Percentiles rank a stretch among this genome's conserved stretches.
These are phyloP conservation scores for Aspergillus proliferans DNA, from an alignment of 2,329 filamentous ascomycete genomes.

Conservation along the genomic window DNA sequence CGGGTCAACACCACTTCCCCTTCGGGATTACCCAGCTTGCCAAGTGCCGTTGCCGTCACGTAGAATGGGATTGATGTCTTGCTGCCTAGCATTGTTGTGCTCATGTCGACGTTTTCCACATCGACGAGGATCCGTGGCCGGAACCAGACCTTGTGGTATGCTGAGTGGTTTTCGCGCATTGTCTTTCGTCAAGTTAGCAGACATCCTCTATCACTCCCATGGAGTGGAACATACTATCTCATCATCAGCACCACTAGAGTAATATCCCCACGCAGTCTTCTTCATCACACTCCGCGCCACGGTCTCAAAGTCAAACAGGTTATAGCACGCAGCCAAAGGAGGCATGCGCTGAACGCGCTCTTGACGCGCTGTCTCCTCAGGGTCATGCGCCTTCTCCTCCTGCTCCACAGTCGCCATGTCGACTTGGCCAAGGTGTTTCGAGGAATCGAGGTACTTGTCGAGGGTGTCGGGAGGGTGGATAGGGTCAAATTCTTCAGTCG, in stretches of 20 bases:
- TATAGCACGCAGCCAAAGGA: slow-evolving; percentile 79
- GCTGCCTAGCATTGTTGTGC: slow-evolving; percentile 88
- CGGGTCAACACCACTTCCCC: slow-evolving; percentile 88
- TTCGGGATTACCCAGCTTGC: slow-evolving; percentile 88
- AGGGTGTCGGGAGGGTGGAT: slow-evolving; percentile 86
- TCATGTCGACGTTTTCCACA: slow-evolving; percentile 78
- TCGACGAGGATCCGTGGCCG: slow-evolving; percentile 82
- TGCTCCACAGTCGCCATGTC: slow-evolving; percentile 74
- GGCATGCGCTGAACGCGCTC: slow-evolving; percentile 72
- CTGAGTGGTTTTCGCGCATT: slow-evolving; percentile 87
- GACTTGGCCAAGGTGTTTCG: slow-evolving; percentile 82
- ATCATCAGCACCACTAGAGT: slow-evolving; percentile 86
- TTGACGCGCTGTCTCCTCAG: slow-evolving; percentile 67
- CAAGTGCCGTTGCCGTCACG: slow-evolving; percentile 89
- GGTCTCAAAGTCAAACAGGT: slow-evolving; percentile 90
- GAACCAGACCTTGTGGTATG: slow-evolving; percentile 98
- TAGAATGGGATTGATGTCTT: slow-evolving; percentile 86
- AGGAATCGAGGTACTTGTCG: slow-evolving; percentile 69
- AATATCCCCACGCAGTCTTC: slow-evolving; percentile 95
- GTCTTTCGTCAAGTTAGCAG: slow-evolving; percentile 40
- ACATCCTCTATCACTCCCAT: too few relatives aligned
- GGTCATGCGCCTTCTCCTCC: slow-evolving; percentile 60
- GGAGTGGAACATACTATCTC: slow-evolving; percentile 56
- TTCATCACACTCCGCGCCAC: slow-evolving; percentile 90
- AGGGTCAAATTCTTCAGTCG: slow-evolving; percentile 84